Evolutionary conservation across 805 yeast genomes (phyloP).

Genomic region (Zygosaccharomyces bisporus): DNA sequence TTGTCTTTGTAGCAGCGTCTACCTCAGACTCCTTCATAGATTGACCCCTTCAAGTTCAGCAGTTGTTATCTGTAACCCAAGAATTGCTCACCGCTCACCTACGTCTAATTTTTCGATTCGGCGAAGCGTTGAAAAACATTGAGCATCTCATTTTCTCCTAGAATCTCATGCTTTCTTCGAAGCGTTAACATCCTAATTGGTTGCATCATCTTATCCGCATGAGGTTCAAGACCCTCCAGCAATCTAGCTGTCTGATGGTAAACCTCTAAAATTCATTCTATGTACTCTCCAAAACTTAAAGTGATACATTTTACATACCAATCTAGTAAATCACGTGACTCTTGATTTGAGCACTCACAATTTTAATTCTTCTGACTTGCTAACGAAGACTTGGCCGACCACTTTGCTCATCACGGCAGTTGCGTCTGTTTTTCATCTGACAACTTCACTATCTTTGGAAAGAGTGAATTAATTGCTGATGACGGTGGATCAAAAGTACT

Average conservation of each 20-base stretch:
- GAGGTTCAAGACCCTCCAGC: too few relatives aligned
- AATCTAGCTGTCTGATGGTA: too few relatives aligned
- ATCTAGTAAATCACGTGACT: conserved; percentile 4
- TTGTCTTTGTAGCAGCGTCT: conserved; percentile 37
- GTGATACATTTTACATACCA: too few relatives aligned
- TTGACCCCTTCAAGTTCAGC: too few relatives aligned
- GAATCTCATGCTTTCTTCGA: too few relatives aligned
- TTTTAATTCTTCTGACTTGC: conserved; percentile 7
- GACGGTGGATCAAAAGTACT: conserved; percentile 25
- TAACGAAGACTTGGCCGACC: background rate
- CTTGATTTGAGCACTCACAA: conserved; percentile 1
- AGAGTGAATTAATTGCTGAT: conserved; percentile 5
- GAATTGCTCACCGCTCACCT: background rate
- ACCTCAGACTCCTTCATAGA: conserved; percentile 22
- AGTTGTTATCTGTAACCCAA: too few relatives aligned
- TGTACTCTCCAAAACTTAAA: too few relatives aligned
- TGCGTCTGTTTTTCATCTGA: background rate
- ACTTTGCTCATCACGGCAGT: background rate
- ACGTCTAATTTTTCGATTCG: conserved; percentile 2
- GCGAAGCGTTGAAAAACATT: background rate
- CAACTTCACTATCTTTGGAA: background rate
- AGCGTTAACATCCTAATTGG: too few relatives aligned
- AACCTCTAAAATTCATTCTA: too few relatives aligned
- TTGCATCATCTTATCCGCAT: too few relatives aligned
- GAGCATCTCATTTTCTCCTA: background rate